phyloP scores from a whole-genome alignment of 2,329 filamentous ascomycete species.

The Penicillium corylophilum region DNA sequence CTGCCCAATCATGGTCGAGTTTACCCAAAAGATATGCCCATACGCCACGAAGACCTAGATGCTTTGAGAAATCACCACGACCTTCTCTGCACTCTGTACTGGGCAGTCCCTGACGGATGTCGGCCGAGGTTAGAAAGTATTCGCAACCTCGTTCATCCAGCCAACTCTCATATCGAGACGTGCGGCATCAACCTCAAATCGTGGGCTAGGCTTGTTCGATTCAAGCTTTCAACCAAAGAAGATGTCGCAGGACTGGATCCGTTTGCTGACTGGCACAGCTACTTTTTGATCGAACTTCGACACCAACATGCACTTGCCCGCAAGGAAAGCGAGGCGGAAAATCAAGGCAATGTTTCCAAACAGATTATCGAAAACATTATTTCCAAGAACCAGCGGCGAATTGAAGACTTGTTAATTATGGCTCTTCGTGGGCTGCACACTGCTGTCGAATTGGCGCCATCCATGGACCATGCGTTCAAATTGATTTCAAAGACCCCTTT shows the following conservation, averaged over 20 bases:
- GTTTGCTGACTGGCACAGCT: conserved; percentile 56
- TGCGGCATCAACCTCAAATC: conserved; percentile 59
- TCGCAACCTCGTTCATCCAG: conserved; percentile 56
- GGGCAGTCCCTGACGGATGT: conserved; percentile 53
- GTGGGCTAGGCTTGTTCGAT: conserved; percentile 58
- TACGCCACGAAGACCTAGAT: conserved; percentile 55
- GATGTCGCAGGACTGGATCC: conserved; percentile 44
- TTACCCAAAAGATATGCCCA: conserved; percentile 57
- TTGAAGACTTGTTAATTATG: conserved; percentile 55
- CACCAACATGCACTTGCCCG: conserved; percentile 57
- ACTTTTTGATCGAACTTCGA: conserved; percentile 54
- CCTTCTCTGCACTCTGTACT: conserved; percentile 60
- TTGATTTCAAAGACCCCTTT: conserved; percentile 48
- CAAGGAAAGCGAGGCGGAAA: conserved; percentile 58
- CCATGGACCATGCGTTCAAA: conserved; percentile 41
- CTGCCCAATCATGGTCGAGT: conserved; percentile 61
- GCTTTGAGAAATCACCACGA: conserved; percentile 63
- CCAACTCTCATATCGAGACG: conserved; percentile 58
- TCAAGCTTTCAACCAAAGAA: conserved; percentile 56
- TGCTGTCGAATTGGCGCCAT: conserved; percentile 46
- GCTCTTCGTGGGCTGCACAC: conserved; percentile 52
- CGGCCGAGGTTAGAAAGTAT: conserved; percentile 55
- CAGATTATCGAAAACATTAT: conserved; percentile 54
- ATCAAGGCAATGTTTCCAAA: conserved; percentile 42
- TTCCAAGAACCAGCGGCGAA: conserved; percentile 56